Conservation (phyloP, 495 filamentous ascomycete species). For the Hyaloscypha bicolor region DNA sequence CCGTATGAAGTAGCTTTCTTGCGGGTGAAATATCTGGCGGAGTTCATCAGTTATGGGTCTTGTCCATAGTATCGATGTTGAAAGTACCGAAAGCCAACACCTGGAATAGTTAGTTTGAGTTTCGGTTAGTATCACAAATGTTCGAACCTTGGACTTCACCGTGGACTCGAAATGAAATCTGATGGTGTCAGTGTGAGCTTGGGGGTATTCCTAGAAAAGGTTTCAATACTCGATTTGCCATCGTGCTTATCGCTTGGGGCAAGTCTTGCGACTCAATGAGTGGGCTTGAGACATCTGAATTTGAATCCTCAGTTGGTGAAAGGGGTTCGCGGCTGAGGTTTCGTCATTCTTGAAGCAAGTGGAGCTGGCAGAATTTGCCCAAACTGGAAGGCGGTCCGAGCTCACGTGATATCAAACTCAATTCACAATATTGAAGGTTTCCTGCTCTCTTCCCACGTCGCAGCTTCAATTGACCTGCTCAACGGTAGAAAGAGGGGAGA, state of each 20-base stretch:
- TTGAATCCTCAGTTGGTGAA: background rate
- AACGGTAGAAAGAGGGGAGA: no score
- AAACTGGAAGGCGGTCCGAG: background rate
- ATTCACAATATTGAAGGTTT: no score
- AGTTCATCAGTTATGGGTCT: no score
- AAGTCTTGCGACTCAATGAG: background rate
- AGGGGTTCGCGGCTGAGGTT: background rate
- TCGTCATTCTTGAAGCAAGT: background rate
- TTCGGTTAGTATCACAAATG: background rate
- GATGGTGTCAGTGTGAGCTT: background rate
- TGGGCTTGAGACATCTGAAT: background rate
- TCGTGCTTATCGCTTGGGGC: background rate
- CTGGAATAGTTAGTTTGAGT: background rate
- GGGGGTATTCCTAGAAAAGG: background rate
- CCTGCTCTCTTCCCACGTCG: no score
- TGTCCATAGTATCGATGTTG: no score
- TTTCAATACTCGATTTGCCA: conserved; percentile 14
- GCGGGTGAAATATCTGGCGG: conserved; percentile 65
- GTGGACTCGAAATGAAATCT: conserved; percentile 24
- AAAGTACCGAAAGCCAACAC: conserved; percentile 25
- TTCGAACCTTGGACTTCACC: conserved; percentile 23
- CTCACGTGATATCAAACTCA: background rate
- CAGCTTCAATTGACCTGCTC: no score
- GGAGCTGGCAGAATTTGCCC: background rate
- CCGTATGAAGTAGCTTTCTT: conserved; percentile 64